Base-by-base conservation (phyloP, 2,329 filamentous ascomycete genomes). In the Botrytis elliptica region DNA sequence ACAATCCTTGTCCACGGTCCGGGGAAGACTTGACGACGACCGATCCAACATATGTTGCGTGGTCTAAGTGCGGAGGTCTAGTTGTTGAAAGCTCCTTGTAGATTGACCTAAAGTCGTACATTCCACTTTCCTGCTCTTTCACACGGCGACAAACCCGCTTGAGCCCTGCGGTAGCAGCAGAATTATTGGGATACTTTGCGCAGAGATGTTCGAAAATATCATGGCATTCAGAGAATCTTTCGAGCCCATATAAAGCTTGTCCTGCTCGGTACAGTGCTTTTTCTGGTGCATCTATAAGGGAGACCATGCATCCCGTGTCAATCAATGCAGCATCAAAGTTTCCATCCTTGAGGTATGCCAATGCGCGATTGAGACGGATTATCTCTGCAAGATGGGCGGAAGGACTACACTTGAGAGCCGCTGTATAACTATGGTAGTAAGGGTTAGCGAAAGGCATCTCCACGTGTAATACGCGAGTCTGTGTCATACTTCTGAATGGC, bases 251-350 rank as follows among this genome's bases (percentile, higher is more conserved):
- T 49, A 75, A 60, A 55, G 67, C 66, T 59, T 74, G 72, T 49
- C 46, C 46, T 8, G 40, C 57, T 64, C 68, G 74, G 22, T 75
- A 71, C 36, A 75, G 44, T 64, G 72, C 49, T 7, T 75, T 75
- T 36, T 74, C 62, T 22, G 72, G 25, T 16, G 38, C 38, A 40
- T 70, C 46, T 2, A 38, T 6, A 63, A 29, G n/a, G 22, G 63
- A 67, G 14, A 57, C 36, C 44, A 64, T 44, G 18, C 29, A 62
- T 67, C 72, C 25, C 18, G 44, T 67, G 75, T 84, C 82, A 14
- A 62, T 29, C 4, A 84, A 76, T 10, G 81, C 83, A 8, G 81
- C 79, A 62, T 84, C 82, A 62, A 81, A 84, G 71, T 75, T 76
- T 62, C 77, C 77, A 20, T 70, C 79, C 76, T 78, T 81, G 55